Conservation (phyloP, 1,284 basidiomycete species). For the Trametes polyzona region DNA sequence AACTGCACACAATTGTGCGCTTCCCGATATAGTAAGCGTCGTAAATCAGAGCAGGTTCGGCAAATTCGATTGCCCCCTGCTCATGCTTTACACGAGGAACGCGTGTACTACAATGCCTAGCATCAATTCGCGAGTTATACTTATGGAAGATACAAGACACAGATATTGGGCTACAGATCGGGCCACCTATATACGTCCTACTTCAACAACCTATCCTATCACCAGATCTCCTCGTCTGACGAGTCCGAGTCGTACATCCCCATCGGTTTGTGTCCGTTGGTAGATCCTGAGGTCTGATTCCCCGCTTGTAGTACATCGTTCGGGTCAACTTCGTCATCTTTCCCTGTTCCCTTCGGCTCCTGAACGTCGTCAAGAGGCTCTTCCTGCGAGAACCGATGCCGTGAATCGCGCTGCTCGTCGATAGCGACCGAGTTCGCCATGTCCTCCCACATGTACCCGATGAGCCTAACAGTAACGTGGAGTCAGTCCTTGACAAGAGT, state of each 20-base stretch:
- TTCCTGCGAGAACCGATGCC: constrained; percentile 13
- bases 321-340: constrained; percentile 29
- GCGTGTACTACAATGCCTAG: too few species aligned
- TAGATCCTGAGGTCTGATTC: not conserved
- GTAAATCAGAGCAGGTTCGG: too few species aligned
- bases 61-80: too few species aligned
- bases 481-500: too few species aligned
- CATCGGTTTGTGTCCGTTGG: not conserved
- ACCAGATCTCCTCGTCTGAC: constrained; percentile 17
- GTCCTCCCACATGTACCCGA: constrained; percentile 33
- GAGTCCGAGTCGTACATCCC: constrained; percentile 22
- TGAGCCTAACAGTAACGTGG: constrained; percentile 29
- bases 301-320: constrained; percentile 26
- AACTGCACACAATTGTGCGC: constrained; percentile 21
- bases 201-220: not conserved
- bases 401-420: constrained; percentile 31
- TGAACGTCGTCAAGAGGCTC: not conserved
- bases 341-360: not conserved
- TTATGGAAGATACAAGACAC: too few species aligned
- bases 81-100: too few species aligned
- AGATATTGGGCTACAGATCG: too few species aligned
- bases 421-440: constrained; percentile 34
- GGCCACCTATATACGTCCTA: not conserved
- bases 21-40: constrained; percentile 25
- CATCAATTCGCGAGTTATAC: too few species aligned